Evolutionary conservation across 805 yeast species (phyloP).

Genomic region (Helenozyma rhizophorensis): DNA sequence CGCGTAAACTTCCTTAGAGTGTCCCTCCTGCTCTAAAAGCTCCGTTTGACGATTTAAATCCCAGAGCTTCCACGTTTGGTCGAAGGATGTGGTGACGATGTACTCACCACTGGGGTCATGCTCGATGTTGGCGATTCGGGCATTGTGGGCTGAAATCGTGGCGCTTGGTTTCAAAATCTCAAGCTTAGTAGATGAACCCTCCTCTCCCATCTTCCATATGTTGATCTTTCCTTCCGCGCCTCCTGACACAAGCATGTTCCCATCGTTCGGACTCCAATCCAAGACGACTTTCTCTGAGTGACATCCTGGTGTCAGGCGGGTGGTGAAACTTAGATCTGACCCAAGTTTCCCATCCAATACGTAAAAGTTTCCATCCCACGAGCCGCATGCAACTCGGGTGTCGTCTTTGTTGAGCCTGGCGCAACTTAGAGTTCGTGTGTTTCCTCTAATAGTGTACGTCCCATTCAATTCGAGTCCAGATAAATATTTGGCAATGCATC

Average conservation of each 20-base stretch:
- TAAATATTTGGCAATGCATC: conserved; percentile 34
- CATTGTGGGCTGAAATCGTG: conserved; percentile 30
- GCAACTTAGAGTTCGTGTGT: conserved; percentile 64
- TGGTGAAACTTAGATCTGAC: no score
- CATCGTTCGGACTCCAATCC: conserved; percentile 51
- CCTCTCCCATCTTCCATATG: conserved; percentile 21
- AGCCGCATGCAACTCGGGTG: conserved; percentile 53
- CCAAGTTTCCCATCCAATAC: conserved; percentile 26
- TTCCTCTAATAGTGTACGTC: conserved; percentile 57
- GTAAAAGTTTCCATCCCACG: conserved; percentile 78
- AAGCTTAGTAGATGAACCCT: no score
- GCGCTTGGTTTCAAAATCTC: conserved; percentile 13
- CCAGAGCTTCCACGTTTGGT: conserved; percentile 87
- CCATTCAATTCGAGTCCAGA: conserved; percentile 47
- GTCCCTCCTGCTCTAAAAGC: conserved; percentile 79
- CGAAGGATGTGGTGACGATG: conserved; percentile 72
- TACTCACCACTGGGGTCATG: conserved; percentile 61
- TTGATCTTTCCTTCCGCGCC: conserved; percentile 36
- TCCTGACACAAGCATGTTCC: conserved; percentile 24
- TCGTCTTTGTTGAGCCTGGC: conserved; percentile 43
- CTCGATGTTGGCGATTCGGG: conserved; percentile 55
- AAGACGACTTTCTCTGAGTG: conserved; percentile 65
- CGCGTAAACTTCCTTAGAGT: conserved; percentile 64
- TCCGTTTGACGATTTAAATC: conserved; percentile 47
- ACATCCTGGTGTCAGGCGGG: conserved; percentile 29